Evolutionary conservation across 257 asterid species (phyloP).

Genomic region (Jasminum sambac): DNA sequence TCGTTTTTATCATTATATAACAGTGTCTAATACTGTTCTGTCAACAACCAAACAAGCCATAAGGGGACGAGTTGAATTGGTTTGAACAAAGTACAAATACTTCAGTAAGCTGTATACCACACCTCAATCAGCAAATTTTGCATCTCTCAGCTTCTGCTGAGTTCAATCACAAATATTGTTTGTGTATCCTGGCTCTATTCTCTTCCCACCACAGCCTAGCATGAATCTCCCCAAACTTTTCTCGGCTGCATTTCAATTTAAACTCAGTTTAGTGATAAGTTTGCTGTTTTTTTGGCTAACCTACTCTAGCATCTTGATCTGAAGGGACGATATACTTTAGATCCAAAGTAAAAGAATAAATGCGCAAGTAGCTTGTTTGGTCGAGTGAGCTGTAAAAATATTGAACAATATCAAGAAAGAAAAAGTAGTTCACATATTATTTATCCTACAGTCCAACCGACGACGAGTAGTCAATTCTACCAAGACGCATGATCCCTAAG

Average conservation of each 20-base stretch:
- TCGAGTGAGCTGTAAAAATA: not conserved
- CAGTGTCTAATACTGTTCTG: not conserved
- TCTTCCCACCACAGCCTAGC: constrained; percentile 69
- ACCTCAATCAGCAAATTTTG: constrained; percentile 8
- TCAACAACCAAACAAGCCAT: not conserved
- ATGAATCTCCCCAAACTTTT: constrained; percentile 57
- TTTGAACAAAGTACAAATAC: not conserved
- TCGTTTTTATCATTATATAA: not conserved
- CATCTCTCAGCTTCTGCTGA: constrained; percentile 2
- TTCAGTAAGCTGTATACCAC: not conserved
- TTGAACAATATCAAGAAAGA: not conserved
- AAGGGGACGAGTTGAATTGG: not conserved
- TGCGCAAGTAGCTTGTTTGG: not conserved
- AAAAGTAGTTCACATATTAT: not conserved
- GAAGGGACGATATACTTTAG: not conserved
- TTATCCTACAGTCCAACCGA: not conserved
- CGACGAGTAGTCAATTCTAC: not conserved
- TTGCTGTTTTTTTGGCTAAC: not conserved
- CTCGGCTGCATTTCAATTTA: constrained; percentile 42
- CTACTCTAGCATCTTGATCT: not conserved
- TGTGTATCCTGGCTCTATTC: constrained; percentile 58
- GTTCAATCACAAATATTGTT: constrained; percentile 40
- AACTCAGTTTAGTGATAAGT: not conserved
- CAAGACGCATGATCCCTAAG: not conserved
- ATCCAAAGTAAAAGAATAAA: not conserved